Evolutionary conservation across 2,329 filamentous ascomycete species (phyloP), one percentile per base, ranked within the genome.

Genomic region (Metarhizium anisopliae): DNA sequence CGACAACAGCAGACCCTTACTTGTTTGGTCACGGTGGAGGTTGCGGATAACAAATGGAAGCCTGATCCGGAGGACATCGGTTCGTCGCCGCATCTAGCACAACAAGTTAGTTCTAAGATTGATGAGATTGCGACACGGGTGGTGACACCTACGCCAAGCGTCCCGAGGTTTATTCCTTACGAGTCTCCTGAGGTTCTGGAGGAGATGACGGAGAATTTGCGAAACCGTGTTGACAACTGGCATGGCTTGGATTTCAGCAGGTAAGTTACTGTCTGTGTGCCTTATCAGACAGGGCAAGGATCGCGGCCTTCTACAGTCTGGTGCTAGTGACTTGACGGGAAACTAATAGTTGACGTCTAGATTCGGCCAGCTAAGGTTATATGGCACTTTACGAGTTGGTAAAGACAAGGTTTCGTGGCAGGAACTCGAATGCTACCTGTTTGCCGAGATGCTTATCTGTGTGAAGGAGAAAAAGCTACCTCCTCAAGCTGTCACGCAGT

Each of bases 391-490:
- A 56, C 86, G 90, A 54, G 94, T 99, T 25, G 94, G 94, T 63
- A 99, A 99, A 72, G 94, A 99, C 71, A 91, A 91, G 62, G 81
- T 93, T 61, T 92, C 92, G 6, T 99, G 94, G 94, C 94, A 99
- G 75, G 94, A 97, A 69, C 75, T 99, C 55, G 92, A 99, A 70
- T 99, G 94, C 70, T 99, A 90, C 69, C 80, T 99, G 35, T 99
- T 99, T 67, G 90, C 88, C 4, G 94, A 99, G 74, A 99, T 99
- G 94, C 87, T 99, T 64, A 99, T 99, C 61, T 99, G 94, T 67
- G 91, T 99, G 59, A 99, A 97, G 73, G 94, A 97, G 73, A 97
- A 96, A 81, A 96, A 92, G 74, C 72, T 78, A 8, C 69, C 76
- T 62, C 77, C 43, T 2, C 68, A 71, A 29, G 54, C 64, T 64